Base-by-base conservation (phyloP, 73 alveolate species). In the Paramecium pentaurelia region DNA sequence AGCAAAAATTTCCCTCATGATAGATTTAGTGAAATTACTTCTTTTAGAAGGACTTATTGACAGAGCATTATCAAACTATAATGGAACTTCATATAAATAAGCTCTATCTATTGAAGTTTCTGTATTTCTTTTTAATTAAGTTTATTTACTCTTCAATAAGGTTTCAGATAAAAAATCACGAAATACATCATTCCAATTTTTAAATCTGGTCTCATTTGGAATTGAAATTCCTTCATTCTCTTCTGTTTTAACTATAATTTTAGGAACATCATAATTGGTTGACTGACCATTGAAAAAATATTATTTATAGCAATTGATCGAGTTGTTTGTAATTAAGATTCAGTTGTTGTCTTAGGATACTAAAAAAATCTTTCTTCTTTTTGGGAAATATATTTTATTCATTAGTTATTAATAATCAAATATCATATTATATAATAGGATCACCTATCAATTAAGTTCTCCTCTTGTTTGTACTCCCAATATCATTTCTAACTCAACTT, bases 151-250 rank as follows among this genome's bases (percentile, higher is more conserved):
- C 7, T 54, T 38, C 9, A 80, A 45, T 14, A 80, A 36, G 27
- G 47, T 77, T 49, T 49, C 91, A 22, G 60, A 37, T 28, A 80
- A 47, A 49, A 80, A 80, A 49, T 80, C 91, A 9, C 91, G 59
- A 47, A 80, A 80, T 2, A 80, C 77, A 25, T 45, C 73, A 80
- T 80, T 80, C 91, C 91, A 80, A 49, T 80, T 80, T 20, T 80
- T 45, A 1, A 80, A 36, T 47, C 91, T 42, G 27, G 25, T 8
- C 25, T 45, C 91, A 3, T 42, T 36, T 10, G 58, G 88, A 75
- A 75, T 36, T 38, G 58, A 54, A 54, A 54, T 8, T 4, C 70
- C 88, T 49, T 80, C 87, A 37, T 42, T 73, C 32, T 73, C 87
- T 6, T 73, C 87, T 36, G 87, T 73, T 40, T 73, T 37, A 37